A percentile compares a stretch with the other conserved stretches of the same genome.
phyloP scores from a whole-genome alignment of 257 asterid genomes.

The Ocimum tenuiflorum region DNA sequence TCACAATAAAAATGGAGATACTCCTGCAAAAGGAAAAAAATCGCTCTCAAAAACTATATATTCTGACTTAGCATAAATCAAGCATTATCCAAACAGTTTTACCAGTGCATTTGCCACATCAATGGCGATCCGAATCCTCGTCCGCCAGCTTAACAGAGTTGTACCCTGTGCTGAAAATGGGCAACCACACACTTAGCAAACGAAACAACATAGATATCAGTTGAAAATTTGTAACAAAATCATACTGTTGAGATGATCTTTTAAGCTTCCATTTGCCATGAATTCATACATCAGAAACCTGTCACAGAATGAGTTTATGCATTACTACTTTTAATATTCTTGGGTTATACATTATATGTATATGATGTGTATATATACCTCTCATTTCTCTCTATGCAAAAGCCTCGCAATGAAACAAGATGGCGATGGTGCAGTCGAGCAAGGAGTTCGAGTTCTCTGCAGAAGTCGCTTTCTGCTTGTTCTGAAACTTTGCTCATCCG shows the following conservation, averaged over 20 bases:
- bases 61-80: neutral
- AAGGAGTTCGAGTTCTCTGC: constrained; percentile 82
- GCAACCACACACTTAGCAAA: too few relatives aligned
- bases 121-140: constrained; percentile 78
- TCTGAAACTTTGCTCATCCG: constrained; percentile 76
- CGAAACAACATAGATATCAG: neutral
- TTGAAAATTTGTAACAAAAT: neutral
- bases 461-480: constrained; percentile 91
- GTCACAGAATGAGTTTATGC: too few relatives aligned
- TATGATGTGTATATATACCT: too few relatives aligned
- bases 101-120: constrained; percentile 98
- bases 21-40: constrained; percentile 56
- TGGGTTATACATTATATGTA: too few relatives aligned
- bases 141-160: constrained; percentile 73
- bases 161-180: constrained; percentile 60
- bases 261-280: constrained; percentile 92
- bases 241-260: constrained; percentile 85
- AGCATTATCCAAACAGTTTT: constrained; percentile 13
- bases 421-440: constrained; percentile 95
- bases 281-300: constrained; percentile 86
- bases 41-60: neutral
- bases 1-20: constrained; percentile 91
- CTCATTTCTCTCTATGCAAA: constrained; percentile 62
- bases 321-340: too few relatives aligned
- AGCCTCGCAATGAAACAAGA: constrained; percentile 86